Percentiles rank a stretch among this genome's conserved stretches.
These are phyloP conservation scores for Rhodotorula sp. DNA, from an alignment of 1,284 basidiomycete genomes.

Conservation along the genomic window DNA sequence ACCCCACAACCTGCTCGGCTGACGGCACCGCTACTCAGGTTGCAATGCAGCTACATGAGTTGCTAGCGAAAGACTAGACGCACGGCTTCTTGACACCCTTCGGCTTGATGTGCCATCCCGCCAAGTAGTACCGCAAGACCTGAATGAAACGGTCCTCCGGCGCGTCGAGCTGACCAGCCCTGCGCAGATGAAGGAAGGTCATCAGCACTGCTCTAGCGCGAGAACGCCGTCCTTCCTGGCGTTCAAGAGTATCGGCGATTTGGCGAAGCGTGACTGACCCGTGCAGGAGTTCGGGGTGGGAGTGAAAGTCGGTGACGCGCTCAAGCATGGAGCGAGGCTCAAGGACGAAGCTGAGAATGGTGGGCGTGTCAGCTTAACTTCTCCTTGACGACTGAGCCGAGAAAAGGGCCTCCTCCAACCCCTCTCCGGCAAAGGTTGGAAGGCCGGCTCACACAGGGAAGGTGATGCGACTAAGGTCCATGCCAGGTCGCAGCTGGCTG, in stretches of 20 bases:
- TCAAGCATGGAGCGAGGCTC: slow-evolving; percentile 87
- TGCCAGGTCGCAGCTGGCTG: slow-evolving; percentile 82
- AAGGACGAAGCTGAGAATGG: slow-evolving; percentile 88
- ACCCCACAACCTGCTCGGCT: background rate
- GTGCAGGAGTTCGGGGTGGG: slow-evolving; percentile 96
- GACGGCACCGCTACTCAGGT: background rate
- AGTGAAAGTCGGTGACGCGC: slow-evolving; percentile 98
- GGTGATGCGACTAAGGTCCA: slow-evolving; percentile 81
- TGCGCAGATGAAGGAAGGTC: slow-evolving; percentile 44
- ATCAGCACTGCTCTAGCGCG: background rate
- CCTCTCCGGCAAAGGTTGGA: background rate
- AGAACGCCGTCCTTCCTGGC: background rate
- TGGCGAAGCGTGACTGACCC: slow-evolving; percentile 59
- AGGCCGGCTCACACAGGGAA: slow-evolving; percentile 35
- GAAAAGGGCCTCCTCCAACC: background rate
- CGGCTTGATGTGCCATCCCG: slow-evolving; percentile 99
- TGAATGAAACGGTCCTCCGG: slow-evolving; percentile 88
- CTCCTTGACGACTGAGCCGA: too few relatives aligned
- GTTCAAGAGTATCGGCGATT: background rate
- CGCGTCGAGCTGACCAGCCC: slow-evolving; percentile 70
- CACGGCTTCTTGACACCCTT: slow-evolving; percentile 99
- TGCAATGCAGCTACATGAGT: background rate
- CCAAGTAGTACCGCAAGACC: slow-evolving; percentile 90
- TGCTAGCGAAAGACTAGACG: slow-evolving; percentile 46
- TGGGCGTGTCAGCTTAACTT: too few relatives aligned